Evolutionary conservation across 306 rosid species (phyloP).

Genomic region (Pueraria montana): DNA sequence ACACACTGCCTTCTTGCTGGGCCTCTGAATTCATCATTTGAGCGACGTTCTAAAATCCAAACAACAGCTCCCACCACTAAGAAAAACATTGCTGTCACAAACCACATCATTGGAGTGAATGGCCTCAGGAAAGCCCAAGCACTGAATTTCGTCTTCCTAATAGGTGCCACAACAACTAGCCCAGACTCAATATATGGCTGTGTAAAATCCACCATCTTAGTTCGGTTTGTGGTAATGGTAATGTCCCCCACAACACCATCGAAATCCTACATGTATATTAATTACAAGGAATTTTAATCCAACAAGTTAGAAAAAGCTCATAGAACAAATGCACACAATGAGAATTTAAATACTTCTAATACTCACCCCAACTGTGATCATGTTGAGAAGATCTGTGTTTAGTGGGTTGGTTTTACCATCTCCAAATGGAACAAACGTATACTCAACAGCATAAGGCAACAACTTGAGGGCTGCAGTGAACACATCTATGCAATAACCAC

Average conservation of each 20-base stretch:
- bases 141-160: slow-evolving; percentile 58
- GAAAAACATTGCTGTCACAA: slow-evolving; percentile 66
- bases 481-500: slow-evolving; percentile 81
- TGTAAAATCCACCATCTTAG: slow-evolving; percentile 82
- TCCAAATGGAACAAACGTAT: too few relatives aligned
- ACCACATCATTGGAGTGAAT: slow-evolving; percentile 73
- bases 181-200: slow-evolving; percentile 87
- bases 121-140: slow-evolving; percentile 84
- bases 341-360: not conserved
- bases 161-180: slow-evolving; percentile 74
- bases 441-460: slow-evolving; percentile 66
- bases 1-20: slow-evolving; percentile 67
- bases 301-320: not conserved
- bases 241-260: slow-evolving; percentile 75
- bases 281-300: not conserved
- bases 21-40: slow-evolving; percentile 77
- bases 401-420: too few relatives aligned
- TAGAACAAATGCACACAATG: slow-evolving; percentile 52
- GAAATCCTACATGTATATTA: slow-evolving; percentile 42
- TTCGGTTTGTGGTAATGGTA: slow-evolving; percentile 72
- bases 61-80: slow-evolving; percentile 65
- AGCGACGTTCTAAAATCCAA: slow-evolving; percentile 81
- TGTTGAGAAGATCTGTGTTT: too few relatives aligned
- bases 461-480: slow-evolving; percentile 67
- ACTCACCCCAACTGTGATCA: too few relatives aligned